Evolutionary conservation across 2,329 filamentous ascomycete species (phyloP).

Genomic region (Metarhizium album): DNA sequence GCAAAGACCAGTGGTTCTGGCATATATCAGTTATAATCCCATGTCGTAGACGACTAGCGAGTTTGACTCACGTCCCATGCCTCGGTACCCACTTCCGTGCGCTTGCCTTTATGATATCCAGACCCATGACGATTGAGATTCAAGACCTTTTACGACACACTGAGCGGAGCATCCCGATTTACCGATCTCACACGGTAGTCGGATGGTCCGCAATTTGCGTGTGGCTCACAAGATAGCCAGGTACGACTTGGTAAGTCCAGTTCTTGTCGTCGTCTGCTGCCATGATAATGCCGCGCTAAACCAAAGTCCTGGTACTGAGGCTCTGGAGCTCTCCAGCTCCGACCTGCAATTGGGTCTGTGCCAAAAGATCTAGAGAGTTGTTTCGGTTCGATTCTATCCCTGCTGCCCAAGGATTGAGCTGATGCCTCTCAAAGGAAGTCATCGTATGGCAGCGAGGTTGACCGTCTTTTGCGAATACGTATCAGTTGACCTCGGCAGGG

Average conservation of each 20-base stretch:
- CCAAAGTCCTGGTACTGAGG: background rate
- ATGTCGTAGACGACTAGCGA: background rate
- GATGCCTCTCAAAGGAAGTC: no score
- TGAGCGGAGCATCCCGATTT: conserved; percentile 29
- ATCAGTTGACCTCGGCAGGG: no score
- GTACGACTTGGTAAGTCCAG: conserved; percentile 16
- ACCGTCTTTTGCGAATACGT: no score
- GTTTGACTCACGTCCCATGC: conserved; percentile 38
- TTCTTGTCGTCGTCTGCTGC: background rate
- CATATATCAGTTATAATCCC: conserved; percentile 13
- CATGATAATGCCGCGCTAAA: background rate
- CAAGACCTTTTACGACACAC: conserved; percentile 42
- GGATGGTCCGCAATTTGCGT: conserved; percentile 21
- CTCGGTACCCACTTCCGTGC: conserved; percentile 43
- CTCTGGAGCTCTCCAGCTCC: background rate
- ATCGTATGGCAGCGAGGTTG: no score
- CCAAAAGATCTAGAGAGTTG: no score
- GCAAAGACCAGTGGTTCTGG: conserved; percentile 25
- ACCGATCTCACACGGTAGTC: conserved; percentile 33
- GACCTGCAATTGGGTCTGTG: no score
- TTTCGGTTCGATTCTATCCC: no score
- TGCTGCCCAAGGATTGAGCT: no score
- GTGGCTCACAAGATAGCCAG: conserved; percentile 34
- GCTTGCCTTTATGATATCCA: conserved; percentile 37
- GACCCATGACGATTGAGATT: conserved; percentile 47